A percentile compares a stretch with the other conserved stretches of the same genome.
Evolutionary conservation across 768 basidiomycete genomes (phyloP).

Genomic region (Naganishia antarctica): DNA sequence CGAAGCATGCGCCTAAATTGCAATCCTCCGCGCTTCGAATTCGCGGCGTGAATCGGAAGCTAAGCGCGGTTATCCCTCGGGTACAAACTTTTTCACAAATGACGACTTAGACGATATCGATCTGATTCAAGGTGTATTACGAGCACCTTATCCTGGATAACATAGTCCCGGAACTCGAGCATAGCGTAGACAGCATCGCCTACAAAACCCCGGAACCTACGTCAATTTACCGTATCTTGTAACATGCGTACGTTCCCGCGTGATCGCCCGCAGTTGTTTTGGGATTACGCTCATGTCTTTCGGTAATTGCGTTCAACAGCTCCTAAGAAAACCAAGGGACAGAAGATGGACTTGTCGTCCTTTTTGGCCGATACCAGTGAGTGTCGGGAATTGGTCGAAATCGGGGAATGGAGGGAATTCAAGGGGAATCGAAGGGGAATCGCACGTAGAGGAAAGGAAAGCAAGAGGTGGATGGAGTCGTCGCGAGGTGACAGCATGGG

Average conservation of each 20-base stretch:
- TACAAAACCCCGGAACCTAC: background rate
- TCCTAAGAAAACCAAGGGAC: slow-evolving; percentile 74
- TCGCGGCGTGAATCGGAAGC: no score
- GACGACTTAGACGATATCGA: no score
- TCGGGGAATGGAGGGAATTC: no score
- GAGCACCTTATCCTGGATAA: background rate
- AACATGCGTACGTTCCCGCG: background rate
- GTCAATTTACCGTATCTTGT: background rate
- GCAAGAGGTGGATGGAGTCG: no score
- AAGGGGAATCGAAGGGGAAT: no score
- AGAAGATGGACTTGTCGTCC: slow-evolving; percentile 88
- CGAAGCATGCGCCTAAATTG: no score
- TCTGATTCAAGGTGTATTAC: background rate
- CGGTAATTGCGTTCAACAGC: slow-evolving; percentile 53
- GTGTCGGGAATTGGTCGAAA: no score
- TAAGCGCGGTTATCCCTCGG: background rate
- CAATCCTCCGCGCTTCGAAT: no score
- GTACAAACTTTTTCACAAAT: background rate
- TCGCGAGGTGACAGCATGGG: no score
- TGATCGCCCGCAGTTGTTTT: background rate
- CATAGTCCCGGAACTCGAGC: background rate
- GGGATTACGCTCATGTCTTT: background rate
- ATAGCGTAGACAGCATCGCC: background rate
- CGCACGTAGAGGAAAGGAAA: no score
- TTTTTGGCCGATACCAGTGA: slow-evolving; percentile 81